These are phyloP conservation scores for Tricladium varicosporioides DNA, from an alignment of 2,329 filamentous ascomycete species.

Conservation along the genomic window DNA sequence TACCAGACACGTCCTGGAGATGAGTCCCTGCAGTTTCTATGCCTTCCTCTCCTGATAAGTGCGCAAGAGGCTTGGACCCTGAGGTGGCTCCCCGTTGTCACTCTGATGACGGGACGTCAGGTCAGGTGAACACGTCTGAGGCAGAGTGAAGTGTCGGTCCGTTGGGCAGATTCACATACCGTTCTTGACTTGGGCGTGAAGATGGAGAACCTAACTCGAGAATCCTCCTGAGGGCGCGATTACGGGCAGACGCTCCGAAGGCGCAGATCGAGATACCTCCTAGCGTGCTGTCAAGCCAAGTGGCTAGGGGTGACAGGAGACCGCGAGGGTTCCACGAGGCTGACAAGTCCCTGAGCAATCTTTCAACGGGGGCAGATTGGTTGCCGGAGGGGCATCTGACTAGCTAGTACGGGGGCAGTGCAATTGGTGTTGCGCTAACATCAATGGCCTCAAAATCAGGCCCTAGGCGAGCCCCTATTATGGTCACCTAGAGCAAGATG, in stretches of 20 bases:
- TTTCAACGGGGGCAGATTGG: not conserved
- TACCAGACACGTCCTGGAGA: not conserved
- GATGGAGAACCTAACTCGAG: not conserved
- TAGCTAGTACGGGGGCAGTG: not conserved
- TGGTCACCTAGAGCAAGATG: not conserved
- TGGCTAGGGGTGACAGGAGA: not conserved
- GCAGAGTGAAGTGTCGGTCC: conserved; percentile 7
- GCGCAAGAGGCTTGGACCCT: not conserved
- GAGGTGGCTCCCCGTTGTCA: conserved; percentile 5
- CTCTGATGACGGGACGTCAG: conserved; percentile 2
- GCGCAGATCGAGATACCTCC: not conserved
- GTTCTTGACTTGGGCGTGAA: conserved; percentile 3
- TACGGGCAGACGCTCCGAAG: not conserved
- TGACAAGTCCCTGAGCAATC: not conserved
- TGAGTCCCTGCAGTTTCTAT: conserved; percentile 1
- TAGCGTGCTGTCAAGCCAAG: not conserved
- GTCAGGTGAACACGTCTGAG: conserved; percentile 9
- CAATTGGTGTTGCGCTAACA: not conserved
- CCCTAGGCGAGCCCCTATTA: not conserved
- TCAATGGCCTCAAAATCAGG: not conserved
- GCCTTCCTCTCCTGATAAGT: not conserved
- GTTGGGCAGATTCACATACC: conserved; percentile 7
- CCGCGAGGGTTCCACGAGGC: not conserved
- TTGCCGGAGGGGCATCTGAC: not conserved
- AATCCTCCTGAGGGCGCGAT: not conserved